A percentile compares a stretch with the other conserved stretches of the same genome.
These are phyloP conservation scores for Fraxinus excelsior DNA, from an alignment of 257 asterid genomes.

Conservation along the genomic window DNA sequence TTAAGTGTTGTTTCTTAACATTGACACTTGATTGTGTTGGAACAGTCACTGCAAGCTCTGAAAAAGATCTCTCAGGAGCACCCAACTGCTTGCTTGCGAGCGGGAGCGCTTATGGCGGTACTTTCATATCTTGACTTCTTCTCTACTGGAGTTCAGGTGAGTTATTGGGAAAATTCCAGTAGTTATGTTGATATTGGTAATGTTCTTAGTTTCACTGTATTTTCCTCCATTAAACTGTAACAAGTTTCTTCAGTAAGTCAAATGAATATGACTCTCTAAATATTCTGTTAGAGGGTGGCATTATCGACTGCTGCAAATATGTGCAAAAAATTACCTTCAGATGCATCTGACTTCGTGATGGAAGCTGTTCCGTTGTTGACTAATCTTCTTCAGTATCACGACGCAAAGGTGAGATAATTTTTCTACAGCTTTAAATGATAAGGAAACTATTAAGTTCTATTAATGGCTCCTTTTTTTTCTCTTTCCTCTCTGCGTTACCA, in stretches of 20 bases:
- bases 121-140: constrained; percentile 98
- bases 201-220: constrained; percentile 4
- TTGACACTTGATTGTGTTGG: constrained; percentile 19
- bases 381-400: constrained; percentile 95
- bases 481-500: not conserved
- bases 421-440: not conserved
- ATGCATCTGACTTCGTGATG: constrained; percentile 98
- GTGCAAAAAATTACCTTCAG: constrained; percentile 98
- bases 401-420: constrained; percentile 70
- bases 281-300: constrained; percentile 78
- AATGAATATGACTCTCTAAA: constrained; percentile 13
- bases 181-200: constrained; percentile 3
- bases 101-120: constrained; percentile 99
- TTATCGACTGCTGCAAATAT: constrained; percentile 95
- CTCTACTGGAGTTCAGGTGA: constrained; percentile 98
- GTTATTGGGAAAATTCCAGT: constrained; percentile 17
- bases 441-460: not conserved
- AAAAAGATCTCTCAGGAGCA: constrained; percentile 98
- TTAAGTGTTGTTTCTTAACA: not conserved
- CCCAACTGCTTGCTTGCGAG: constrained; percentile 98
- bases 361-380: constrained; percentile 98
- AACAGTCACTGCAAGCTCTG: constrained; percentile 96
- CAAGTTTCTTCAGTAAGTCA: not conserved
- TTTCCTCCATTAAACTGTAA: not conserved
- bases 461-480: constrained; percentile 10